Percentiles rank a stretch among this genome's conserved stretches.
Evolutionary conservation across 2,329 filamentous ascomycete genomes (phyloP).

Genomic region (Blumeria graminis): DNA sequence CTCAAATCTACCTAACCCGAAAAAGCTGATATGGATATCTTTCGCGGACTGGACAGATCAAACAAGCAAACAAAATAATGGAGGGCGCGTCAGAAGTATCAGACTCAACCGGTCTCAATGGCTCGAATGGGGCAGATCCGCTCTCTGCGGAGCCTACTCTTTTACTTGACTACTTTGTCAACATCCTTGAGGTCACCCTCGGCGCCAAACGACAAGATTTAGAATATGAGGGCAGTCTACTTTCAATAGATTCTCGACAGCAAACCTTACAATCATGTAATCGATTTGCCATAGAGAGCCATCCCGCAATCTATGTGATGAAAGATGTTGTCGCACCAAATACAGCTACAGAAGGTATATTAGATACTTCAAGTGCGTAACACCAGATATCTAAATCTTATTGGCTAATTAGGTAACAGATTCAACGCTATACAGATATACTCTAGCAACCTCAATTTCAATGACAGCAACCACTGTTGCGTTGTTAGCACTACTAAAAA

Average conservation of each 20-base stretch:
- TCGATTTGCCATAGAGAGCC: conserved; percentile 71
- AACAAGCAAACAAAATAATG: too few relatives aligned
- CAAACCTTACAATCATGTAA: conserved; percentile 75
- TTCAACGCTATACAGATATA: conserved; percentile 44
- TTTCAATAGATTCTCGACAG: conserved; percentile 31
- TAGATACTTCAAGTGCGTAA: conserved; percentile 17
- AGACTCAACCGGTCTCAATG: conserved; percentile 4
- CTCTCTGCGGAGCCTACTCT: conserved; percentile 41
- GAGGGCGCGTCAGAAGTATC: too few relatives aligned
- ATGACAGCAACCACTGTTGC: conserved; percentile 58
- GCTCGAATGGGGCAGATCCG: conserved; percentile 12
- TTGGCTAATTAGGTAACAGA: conserved; percentile 17
- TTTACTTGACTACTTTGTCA: conserved; percentile 47
- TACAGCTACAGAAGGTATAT: conserved; percentile 9
- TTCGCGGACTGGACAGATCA: too few relatives aligned
- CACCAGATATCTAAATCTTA: conserved; percentile 4
- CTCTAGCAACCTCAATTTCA: conserved; percentile 58
- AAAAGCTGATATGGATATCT: too few relatives aligned
- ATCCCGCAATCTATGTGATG: conserved; percentile 74
- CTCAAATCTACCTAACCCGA: too few relatives aligned
- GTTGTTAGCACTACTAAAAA: conserved; percentile 76
- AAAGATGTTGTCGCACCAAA: conserved; percentile 39
- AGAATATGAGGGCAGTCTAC: conserved; percentile 55
- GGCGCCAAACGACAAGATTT: conserved; percentile 59
- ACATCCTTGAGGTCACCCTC: conserved; percentile 47